phyloP scores from a whole-genome alignment of 352 stramenopile genomes.

The Phytophthora pisi region DNA sequence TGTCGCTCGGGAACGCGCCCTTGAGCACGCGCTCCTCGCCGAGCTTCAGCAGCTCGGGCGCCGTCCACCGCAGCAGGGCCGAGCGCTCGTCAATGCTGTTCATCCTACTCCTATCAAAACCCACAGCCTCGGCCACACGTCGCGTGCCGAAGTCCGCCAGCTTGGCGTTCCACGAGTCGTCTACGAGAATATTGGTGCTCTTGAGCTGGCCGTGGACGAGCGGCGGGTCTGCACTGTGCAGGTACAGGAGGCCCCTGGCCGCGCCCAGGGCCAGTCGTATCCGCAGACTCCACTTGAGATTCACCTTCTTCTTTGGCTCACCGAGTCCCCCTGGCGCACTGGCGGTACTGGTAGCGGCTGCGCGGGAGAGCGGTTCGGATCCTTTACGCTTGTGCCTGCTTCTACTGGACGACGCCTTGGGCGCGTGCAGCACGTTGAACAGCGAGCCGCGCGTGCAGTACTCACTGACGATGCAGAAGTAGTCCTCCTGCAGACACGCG shows the following conservation, averaged over 20 bases:
- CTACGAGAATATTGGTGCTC: slow-evolving; percentile 89
- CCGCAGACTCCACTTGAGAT: slow-evolving; percentile 81
- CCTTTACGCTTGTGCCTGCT: slow-evolving; percentile 36
- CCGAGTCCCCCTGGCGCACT: slow-evolving; percentile 18
- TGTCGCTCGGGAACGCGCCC: slow-evolving; percentile 57
- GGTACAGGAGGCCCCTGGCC: slow-evolving; percentile 78
- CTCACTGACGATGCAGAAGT: slow-evolving; percentile 97
- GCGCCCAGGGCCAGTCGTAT: slow-evolving; percentile 84
- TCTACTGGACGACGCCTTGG: slow-evolving; percentile 39
- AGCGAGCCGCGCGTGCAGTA: slow-evolving; percentile 94
- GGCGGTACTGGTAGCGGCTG: slow-evolving; percentile 25
- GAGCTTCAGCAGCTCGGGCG: slow-evolving; percentile 80
- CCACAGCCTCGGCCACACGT: slow-evolving; percentile 78
- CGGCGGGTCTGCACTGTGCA: slow-evolving; percentile 84
- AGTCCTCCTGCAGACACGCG: slow-evolving; percentile 94
- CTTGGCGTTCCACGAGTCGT: slow-evolving; percentile 91
- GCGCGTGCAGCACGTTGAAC: slow-evolving; percentile 93
- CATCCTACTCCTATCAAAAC: slow-evolving; percentile 69
- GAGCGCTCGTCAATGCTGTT: slow-evolving; percentile 63
- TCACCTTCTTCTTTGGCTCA: slow-evolving; percentile 59
- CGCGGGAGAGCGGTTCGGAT: slow-evolving; percentile 23
- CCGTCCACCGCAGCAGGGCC: slow-evolving; percentile 73
- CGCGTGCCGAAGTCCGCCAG: slow-evolving; percentile 87
- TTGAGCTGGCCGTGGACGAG: slow-evolving; percentile 89
- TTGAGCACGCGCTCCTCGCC: slow-evolving; percentile 77